Base-by-base conservation (phyloP, 192 early-diverging fungal species). In the Dimargaris verticillata region DNA sequence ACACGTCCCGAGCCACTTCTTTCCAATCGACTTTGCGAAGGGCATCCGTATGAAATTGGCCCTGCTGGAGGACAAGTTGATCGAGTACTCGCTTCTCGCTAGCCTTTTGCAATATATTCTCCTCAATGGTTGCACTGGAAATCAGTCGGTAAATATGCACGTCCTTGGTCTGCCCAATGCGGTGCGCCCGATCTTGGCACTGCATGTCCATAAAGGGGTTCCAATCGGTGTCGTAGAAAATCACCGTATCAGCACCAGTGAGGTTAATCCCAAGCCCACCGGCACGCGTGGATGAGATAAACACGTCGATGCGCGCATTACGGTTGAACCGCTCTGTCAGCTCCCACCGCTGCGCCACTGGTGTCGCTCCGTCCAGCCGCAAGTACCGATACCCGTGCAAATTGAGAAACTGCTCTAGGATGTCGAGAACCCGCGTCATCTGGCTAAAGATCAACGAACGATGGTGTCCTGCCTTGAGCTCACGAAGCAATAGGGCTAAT, bases 81-180 rank as follows among this genome's bases (percentile, higher is more conserved):
- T 88, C 86, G 3, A 92, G 72, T 74, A 82, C 75, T 42, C 83
- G 72, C 68, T 88, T 88, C 61, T 86, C 82, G 64, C 83, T 82
- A n/a, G 84, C 84, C 64, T 86, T 88, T 58, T 74, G 74, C 62
- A 84, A 79, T 50, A 88, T 86, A 47, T 85, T 85, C 63, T 88
- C 84, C 69, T 88, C 86, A 24, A 86, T 78, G 15, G 84, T 85
- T 43, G 74, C 73, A 51, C 83, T 79, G 57, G 78, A 82, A 13
- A 88, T 82, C 66, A 88, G 78, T 1, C 86, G 75, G 65, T 85
- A 88, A 28, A 88, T 84, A 53, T 82, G 78, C n/a, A 88, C 86
- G 61, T 86, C 84, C 9, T 83, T 70, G 25, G 75, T 78, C 60
- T 83, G 81, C 12, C 81, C 81, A 63, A 83, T 83, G 57, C 81